These are phyloP conservation scores for Trametes punicea DNA, from an alignment of 768 basidiomycete species.

Conservation along the genomic window DNA sequence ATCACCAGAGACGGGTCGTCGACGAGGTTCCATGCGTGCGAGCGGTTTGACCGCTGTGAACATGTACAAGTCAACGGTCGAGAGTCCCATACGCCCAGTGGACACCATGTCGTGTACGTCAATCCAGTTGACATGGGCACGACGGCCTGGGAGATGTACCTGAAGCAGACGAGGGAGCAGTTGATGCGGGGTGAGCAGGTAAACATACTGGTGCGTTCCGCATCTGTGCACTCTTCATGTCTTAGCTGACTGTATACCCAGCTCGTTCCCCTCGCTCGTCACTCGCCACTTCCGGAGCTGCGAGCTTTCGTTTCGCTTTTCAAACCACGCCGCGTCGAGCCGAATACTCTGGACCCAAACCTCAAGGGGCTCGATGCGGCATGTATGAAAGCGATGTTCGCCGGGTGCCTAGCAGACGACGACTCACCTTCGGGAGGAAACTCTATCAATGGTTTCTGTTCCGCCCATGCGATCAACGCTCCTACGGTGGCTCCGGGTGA, in stretches of 20 bases:
- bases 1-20: conserved; percentile 55
- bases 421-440: conserved; percentile 2
- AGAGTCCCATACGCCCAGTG: conserved; percentile 37
- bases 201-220: conserved; percentile 55
- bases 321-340: conserved; percentile 69
- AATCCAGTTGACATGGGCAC: conserved; percentile 78
- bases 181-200: conserved; percentile 46
- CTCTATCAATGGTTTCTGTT: conserved; percentile 7
- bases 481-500: conserved; percentile 6
- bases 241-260: conserved; percentile 26
- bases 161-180: conserved; percentile 40
- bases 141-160: conserved; percentile 51
- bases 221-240: background rate
- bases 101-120: conserved; percentile 71
- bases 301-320: conserved; percentile 79
- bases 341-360: conserved; percentile 65
- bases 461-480: background rate
- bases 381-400: conserved; percentile 67
- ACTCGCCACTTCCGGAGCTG: conserved; percentile 86
- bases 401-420: conserved; percentile 43
- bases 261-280: conserved; percentile 82
- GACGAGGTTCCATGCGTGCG: conserved; percentile 93
- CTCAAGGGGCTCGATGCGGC: conserved; percentile 67
- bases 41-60: conserved; percentile 72
- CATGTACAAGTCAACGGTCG: conserved; percentile 46